phyloP scores from a whole-genome alignment of 805 yeast genomes.

The Ogataea naganishii region DNA sequence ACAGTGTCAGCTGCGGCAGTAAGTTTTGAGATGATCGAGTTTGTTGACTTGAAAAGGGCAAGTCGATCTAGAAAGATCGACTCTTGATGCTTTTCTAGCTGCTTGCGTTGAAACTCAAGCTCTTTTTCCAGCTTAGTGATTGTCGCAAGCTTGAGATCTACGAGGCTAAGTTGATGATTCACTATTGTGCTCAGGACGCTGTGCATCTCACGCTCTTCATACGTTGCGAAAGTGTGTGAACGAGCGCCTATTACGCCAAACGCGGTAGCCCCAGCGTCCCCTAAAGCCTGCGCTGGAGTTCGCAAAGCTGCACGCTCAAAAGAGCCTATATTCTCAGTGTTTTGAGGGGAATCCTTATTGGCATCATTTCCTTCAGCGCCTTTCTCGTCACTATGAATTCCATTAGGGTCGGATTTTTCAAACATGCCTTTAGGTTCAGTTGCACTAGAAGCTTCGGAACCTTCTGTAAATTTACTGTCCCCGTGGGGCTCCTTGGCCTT shows the following conservation, averaged over 20 bases:
- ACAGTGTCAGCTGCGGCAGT: constrained; percentile 5
- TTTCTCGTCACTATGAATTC: too few relatives aligned
- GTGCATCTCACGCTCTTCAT: constrained; percentile 73
- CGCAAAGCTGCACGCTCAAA: too few relatives aligned
- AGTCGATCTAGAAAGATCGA: constrained; percentile 59
- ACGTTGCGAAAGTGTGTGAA: constrained; percentile 68
- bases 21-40: constrained; percentile 39
- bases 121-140: constrained; percentile 56
- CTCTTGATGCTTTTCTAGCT: constrained; percentile 53
- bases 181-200: constrained; percentile 47
- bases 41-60: constrained; percentile 54
- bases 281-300: constrained; percentile 25
- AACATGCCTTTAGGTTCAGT: too few relatives aligned
- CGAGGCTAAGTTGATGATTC: constrained; percentile 52
- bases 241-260: constrained; percentile 73
- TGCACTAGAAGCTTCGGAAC: too few relatives aligned
- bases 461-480: too few relatives aligned
- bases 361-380: constrained; percentile 4
- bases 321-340: too few relatives aligned
- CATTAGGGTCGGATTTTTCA: constrained; percentile 6
- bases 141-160: constrained; percentile 54
- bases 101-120: constrained; percentile 54
- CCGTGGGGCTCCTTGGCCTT: too few relatives aligned
- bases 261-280: constrained; percentile 61
- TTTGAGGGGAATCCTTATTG: constrained; percentile 1